A percentile compares a stretch with the other conserved stretches of the same genome.
Conservation (phyloP, 2,329 filamentous ascomycete species). For the Talaromyces amestolkiae region DNA sequence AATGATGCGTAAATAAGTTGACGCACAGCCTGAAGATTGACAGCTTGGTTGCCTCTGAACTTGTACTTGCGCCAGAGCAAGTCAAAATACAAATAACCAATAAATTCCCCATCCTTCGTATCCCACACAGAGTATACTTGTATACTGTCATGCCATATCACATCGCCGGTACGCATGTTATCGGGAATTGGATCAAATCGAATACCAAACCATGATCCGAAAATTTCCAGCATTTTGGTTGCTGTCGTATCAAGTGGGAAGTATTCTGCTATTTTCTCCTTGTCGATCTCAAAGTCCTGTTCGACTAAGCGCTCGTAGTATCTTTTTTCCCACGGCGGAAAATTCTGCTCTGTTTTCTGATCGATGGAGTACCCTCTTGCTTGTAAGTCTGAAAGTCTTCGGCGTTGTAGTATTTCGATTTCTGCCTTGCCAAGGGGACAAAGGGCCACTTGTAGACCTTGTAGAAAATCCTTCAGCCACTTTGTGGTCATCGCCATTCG, state of each 20-base stretch:
- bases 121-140: constrained; percentile 81
- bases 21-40: constrained; percentile 19
- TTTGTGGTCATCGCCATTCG: constrained; percentile 70
- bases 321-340: not conserved
- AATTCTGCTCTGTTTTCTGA: not conserved
- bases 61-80: constrained; percentile 10
- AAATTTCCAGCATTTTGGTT: constrained; percentile 71
- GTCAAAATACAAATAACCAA: constrained; percentile 18
- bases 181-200: constrained; percentile 71
- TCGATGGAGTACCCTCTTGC: not conserved
- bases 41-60: not conserved
- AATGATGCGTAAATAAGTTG: too few species aligned
- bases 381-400: not conserved
- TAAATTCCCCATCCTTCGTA: constrained; percentile 48
- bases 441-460: not conserved
- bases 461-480: not conserved
- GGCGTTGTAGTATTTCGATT: not conserved
- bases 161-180: constrained; percentile 41
- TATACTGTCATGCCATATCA: constrained; percentile 79
- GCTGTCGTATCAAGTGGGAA: constrained; percentile 69
- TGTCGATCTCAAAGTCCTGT: not conserved
- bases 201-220: constrained; percentile 77
- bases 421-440: not conserved
- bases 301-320: not conserved
- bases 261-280: constrained; percentile 44